Evolutionary conservation across 176 grass and related monocot genomes (phyloP).

Genomic region (Dendrocalamus sinicus): DNA sequence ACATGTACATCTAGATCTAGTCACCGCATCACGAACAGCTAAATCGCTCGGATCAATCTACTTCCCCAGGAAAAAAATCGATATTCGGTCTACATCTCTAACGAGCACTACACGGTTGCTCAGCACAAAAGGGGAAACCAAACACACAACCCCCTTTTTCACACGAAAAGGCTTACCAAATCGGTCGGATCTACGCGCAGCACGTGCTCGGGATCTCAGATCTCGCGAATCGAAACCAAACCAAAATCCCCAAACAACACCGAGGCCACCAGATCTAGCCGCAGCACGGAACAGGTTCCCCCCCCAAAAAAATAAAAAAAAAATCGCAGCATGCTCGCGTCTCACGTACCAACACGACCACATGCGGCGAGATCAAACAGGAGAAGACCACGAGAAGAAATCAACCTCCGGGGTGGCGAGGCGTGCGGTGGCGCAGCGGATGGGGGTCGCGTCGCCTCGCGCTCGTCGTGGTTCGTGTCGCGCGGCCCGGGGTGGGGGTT

Average conservation of each 20-base stretch:
- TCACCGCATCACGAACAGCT: background rate
- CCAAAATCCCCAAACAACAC: background rate
- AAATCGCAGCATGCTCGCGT: background rate
- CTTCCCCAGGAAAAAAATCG: background rate
- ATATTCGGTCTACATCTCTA: background rate
- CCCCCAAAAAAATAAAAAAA: background rate
- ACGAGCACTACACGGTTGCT: background rate
- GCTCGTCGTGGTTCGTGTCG: background rate
- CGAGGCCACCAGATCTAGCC: slow-evolving; percentile 22
- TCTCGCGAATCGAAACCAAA: slow-evolving; percentile 20
- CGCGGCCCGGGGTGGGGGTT: background rate
- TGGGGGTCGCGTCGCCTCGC: background rate
- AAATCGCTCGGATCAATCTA: background rate
- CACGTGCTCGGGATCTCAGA: background rate
- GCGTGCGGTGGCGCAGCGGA: background rate
- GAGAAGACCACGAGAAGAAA: background rate
- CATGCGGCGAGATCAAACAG: background rate
- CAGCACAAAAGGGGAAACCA: background rate
- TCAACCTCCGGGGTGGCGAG: slow-evolving; percentile 23
- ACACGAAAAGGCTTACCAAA: background rate
- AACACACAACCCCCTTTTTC: background rate
- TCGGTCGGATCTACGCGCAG: slow-evolving; percentile 21
- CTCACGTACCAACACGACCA: background rate
- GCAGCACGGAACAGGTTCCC: background rate
- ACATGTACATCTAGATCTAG: background rate